These are phyloP conservation scores for Euptelea pleiosperma DNA, from an alignment of 164 flowering plant genomes.

Conservation along the genomic window DNA sequence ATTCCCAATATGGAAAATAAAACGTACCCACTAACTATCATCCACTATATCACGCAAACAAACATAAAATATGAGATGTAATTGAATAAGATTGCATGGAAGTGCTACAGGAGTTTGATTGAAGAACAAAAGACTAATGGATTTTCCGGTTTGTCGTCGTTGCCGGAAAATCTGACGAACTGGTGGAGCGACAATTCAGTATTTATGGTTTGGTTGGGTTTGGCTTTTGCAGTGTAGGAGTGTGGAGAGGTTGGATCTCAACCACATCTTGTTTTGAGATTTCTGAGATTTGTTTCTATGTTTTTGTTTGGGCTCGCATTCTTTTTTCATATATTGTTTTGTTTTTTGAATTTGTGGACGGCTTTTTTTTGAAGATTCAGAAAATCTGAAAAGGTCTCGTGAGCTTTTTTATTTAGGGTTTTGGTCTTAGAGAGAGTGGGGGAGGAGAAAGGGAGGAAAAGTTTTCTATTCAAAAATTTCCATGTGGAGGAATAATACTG, in stretches of 20 bases:
- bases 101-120: too few relatives aligned
- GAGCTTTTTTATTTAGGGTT: too few relatives aligned
- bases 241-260: constrained; percentile 29
- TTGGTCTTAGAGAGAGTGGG: constrained; percentile 6
- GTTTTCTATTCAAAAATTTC: background rate
- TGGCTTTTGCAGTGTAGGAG: constrained; percentile 13
- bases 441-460: background rate
- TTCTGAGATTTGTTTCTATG: constrained; percentile 36
- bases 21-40: background rate
- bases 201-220: constrained; percentile 9
- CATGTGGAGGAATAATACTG: background rate
- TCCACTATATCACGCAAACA: background rate
- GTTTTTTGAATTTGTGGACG: constrained; percentile 38
- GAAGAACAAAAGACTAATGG: too few relatives aligned
- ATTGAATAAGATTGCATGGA: too few relatives aligned
- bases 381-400: too few relatives aligned
- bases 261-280: constrained; percentile 47
- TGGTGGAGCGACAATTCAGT: background rate
- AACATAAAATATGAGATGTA: background rate
- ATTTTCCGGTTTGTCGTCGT: too few relatives aligned
- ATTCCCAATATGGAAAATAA: constrained; percentile 6
- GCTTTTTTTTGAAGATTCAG: constrained; percentile 28
- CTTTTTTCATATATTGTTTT: background rate
- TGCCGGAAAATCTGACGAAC: constrained; percentile 1
- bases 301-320: constrained; percentile 26